A percentile compares a stretch with the other conserved stretches of the same genome.
Evolutionary conservation across 208 protist species (phyloP).

Genomic region (Acanthamoeba castellanii): DNA sequence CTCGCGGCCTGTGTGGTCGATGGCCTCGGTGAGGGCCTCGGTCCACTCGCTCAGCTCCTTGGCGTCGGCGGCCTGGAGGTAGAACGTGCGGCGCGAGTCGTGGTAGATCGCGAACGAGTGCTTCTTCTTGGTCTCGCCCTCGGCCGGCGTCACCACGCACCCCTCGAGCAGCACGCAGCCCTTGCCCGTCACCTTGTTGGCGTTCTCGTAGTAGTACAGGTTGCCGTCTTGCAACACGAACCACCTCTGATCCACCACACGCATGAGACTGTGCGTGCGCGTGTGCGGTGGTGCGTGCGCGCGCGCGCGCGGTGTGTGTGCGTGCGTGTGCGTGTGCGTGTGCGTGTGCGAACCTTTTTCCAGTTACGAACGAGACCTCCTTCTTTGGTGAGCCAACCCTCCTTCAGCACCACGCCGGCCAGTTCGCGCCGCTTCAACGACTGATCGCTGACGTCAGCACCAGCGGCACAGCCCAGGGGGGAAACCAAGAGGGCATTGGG

Average conservation of each 20-base stretch:
- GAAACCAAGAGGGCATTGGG: too few species aligned
- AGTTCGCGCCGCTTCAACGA: neutral
- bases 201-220: slow-evolving; percentile 50
- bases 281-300: too few species aligned
- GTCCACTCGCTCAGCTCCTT: slow-evolving; percentile 34
- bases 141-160: neutral
- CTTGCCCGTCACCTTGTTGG: slow-evolving; percentile 29
- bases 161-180: slow-evolving; percentile 41
- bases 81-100: slow-evolving; percentile 48
- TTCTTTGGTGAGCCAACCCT: slow-evolving; percentile 65
- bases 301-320: neutral
- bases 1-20: neutral
- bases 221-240: slow-evolving; percentile 43
- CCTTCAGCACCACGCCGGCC: neutral
- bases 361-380: slow-evolving; percentile 61
- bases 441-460: neutral
- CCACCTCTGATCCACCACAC: neutral
- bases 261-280: neutral
- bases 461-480: too few species aligned
- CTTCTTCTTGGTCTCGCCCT: slow-evolving; percentile 46
- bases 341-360: neutral
- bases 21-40: neutral
- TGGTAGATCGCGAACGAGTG: slow-evolving; percentile 63
- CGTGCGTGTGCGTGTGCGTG: neutral
- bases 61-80: slow-evolving; percentile 18